phyloP scores from a whole-genome alignment of 768 basidiomycete genomes.

The Candolleomyces efflorescens region DNA sequence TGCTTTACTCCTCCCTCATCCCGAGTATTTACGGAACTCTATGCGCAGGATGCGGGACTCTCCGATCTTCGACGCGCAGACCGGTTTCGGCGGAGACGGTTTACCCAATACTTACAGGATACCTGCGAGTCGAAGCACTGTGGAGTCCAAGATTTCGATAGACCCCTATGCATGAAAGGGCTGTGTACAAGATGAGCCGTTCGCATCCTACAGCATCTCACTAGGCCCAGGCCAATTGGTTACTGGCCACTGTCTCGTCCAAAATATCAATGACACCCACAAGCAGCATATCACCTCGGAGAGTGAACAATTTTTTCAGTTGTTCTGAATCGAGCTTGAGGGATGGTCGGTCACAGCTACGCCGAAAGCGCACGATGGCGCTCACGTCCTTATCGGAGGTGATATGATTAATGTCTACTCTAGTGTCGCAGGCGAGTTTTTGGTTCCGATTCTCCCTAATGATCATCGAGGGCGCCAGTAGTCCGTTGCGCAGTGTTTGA shows the following conservation, averaged over 20 bases:
- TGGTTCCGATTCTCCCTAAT: no score
- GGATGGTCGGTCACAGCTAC: conserved; percentile 23
- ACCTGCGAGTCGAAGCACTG: conserved; percentile 15
- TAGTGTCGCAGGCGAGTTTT: conserved; percentile 32
- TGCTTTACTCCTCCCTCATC: not conserved
- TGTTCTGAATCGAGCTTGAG: conserved; percentile 33
- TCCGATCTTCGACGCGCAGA: conserved; percentile 30
- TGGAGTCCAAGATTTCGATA: not conserved
- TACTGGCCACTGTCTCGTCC: conserved; percentile 31
- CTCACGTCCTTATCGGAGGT: conserved; percentile 31
- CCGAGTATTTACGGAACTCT: not conserved
- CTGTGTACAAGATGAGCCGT: conserved; percentile 29
- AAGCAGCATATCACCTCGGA: conserved; percentile 14
- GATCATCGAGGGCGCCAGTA: not conserved
- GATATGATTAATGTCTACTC: conserved; percentile 29
- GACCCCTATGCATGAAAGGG: conserved; percentile 14
- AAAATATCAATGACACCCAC: conserved; percentile 22
- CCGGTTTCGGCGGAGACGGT: conserved; percentile 36
- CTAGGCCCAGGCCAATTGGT: conserved; percentile 29
- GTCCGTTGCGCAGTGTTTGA: no score
- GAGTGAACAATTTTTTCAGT: conserved; percentile 24
- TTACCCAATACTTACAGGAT: conserved; percentile 22
- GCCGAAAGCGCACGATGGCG: conserved; percentile 29
- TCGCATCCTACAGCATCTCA: conserved; percentile 26
- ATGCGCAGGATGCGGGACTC: conserved; percentile 25